A percentile compares a stretch with the other conserved stretches of the same genome.
Conservation (phyloP, 345 rosid species). For the Acer campestre region DNA sequence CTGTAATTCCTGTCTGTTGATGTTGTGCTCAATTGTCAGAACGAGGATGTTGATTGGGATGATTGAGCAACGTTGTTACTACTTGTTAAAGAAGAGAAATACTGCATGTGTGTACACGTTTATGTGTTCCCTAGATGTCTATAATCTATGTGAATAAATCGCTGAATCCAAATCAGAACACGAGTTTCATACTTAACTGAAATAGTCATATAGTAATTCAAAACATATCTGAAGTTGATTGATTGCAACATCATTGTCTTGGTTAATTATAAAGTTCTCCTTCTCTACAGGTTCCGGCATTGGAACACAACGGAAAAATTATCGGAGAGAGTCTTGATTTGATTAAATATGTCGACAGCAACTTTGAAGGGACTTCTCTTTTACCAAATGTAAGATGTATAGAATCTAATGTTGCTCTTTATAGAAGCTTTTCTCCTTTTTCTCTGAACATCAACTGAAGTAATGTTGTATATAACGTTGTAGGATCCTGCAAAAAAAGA, state of each 20-base stretch:
- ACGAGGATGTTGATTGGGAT: background rate
- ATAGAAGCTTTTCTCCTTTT: background rate
- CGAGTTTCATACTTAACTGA: background rate
- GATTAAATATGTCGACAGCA: slow-evolving; percentile 72
- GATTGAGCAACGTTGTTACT: background rate
- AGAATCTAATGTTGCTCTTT: background rate
- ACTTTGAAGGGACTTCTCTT: slow-evolving; percentile 84
- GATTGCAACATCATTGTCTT: background rate
- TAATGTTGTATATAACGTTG: slow-evolving; percentile 18
- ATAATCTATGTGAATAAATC: background rate
- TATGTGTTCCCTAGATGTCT: background rate
- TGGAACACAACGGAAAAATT: slow-evolving; percentile 89
- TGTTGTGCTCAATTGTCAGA: background rate
- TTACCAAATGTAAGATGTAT: slow-evolving; percentile 52
- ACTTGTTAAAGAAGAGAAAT: background rate
- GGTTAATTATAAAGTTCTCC: background rate
- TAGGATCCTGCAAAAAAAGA: slow-evolving; percentile 71
- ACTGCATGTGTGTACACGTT: background rate
- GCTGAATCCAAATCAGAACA: background rate
- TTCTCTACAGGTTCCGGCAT: slow-evolving; percentile 67
- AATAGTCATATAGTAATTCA: background rate
- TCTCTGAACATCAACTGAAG: background rate
- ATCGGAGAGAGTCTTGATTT: slow-evolving; percentile 90
- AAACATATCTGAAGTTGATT: too few species aligned
- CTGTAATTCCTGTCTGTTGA: background rate